These are phyloP conservation scores for Xylaria scruposa DNA, from an alignment of 495 filamentous ascomycete species.

Conservation along the genomic window DNA sequence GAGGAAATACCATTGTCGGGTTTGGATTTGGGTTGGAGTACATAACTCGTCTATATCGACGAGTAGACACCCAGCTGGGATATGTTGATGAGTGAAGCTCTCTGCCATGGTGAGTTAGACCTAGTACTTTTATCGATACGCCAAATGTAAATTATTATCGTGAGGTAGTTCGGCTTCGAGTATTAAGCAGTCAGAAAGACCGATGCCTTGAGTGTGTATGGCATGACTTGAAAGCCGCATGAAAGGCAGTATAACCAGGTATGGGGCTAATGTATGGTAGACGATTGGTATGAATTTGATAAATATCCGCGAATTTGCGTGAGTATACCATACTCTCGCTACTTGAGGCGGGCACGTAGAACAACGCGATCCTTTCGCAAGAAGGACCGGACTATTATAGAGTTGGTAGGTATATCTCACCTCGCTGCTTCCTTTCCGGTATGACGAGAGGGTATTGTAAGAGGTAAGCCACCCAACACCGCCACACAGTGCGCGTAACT, in stretches of 20 bases:
- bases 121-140: background rate
- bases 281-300: too few species aligned
- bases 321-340: background rate
- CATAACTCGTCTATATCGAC: constrained; percentile 26
- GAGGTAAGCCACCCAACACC: background rate
- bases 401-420: background rate
- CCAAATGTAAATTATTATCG: background rate
- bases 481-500: background rate
- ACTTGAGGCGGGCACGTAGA: background rate
- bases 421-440: background rate
- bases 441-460: background rate
- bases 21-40: background rate
- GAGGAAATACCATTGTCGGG: constrained; percentile 32
- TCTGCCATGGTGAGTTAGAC: constrained; percentile 24
- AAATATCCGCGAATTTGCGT: background rate
- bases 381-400: too few species aligned
- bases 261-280: too few species aligned
- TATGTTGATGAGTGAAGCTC: constrained; percentile 34
- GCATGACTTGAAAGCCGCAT: constrained; percentile 1
- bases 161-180: background rate
- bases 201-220: background rate
- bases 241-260: background rate
- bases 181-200: background rate
- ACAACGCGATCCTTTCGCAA: too few species aligned
- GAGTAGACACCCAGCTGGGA: constrained; percentile 48